phyloP scores from a whole-genome alignment of 2,329 filamentous ascomycete genomes.

The Neocucurbitaria cava region DNA sequence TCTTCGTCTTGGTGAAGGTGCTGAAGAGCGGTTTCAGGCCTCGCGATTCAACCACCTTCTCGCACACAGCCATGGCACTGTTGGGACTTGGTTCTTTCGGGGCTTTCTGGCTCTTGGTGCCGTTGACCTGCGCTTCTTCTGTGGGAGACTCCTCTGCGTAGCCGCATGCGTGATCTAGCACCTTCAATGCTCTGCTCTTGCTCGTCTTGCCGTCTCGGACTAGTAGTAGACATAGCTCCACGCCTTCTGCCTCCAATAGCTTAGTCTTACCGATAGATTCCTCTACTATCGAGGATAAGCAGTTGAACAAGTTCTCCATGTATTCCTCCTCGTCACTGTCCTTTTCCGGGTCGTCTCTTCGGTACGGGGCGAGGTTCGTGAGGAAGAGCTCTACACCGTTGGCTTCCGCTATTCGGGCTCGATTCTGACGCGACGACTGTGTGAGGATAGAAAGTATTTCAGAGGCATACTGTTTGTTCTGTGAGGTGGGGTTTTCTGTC shows the following conservation, averaged over 20 bases:
- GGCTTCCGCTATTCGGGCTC: conserved; percentile 66
- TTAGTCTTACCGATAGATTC: conserved; percentile 76
- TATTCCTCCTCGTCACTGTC: conserved; percentile 93
- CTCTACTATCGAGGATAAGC: conserved; percentile 80
- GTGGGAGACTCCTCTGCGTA: conserved; percentile 50
- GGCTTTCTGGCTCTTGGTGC: conserved; percentile 11
- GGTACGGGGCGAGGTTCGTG: conserved; percentile 83
- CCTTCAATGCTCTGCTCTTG: conserved; percentile 76
- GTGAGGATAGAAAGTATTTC: conserved; percentile 90
- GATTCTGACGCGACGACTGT: conserved; percentile 74
- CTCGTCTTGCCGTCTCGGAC: conserved; percentile 86
- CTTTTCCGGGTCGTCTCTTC: conserved; percentile 83
- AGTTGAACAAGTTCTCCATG: conserved; percentile 91
- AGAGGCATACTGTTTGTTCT: conserved; percentile 95
- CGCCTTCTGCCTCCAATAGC: conserved; percentile 87
- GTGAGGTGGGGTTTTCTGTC: conserved; percentile 72
- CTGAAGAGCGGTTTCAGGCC: conserved; percentile 87
- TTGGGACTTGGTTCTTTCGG: conserved; percentile 14
- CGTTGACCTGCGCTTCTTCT: conserved; percentile 24
- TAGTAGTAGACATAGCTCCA: conserved; percentile 92
- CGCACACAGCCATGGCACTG: conserved; percentile 69
- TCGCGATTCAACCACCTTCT: conserved; percentile 78
- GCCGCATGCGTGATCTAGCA: conserved; percentile 81
- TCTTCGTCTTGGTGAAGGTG: conserved; percentile 87
- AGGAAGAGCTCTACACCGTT: conserved; percentile 82